Conservation (phyloP, 768 basidiomycete genomes). For the Phlebiopsis flavidoalba region DNA sequence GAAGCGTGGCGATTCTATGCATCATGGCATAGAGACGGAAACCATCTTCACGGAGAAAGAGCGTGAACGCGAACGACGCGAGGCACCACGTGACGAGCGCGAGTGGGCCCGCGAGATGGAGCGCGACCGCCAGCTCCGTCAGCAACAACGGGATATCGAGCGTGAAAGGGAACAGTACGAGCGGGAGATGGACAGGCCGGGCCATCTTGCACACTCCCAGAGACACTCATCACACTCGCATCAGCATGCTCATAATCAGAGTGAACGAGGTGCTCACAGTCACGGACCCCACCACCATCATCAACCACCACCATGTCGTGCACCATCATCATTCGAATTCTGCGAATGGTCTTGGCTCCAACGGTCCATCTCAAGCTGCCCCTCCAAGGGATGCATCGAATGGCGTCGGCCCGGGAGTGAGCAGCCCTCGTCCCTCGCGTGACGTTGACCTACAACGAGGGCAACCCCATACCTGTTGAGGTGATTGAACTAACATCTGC, state of each 20-base stretch:
- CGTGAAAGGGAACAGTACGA: constrained; percentile 17
- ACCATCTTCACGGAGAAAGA: constrained; percentile 20
- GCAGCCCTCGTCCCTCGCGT: constrained; percentile 14
- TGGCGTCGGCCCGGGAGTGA: constrained; percentile 6
- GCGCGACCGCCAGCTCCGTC: constrained; percentile 2
- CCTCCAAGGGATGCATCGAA: neutral
- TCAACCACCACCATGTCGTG: constrained; percentile 31
- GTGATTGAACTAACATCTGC: constrained; percentile 18
- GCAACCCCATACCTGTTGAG: constrained; percentile 21
- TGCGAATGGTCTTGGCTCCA: constrained; percentile 8
- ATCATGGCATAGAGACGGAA: constrained; percentile 13
- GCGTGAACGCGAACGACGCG: constrained; percentile 12
- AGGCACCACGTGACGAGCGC: constrained; percentile 9
- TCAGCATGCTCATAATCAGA: constrained; percentile 11
- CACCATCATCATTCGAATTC: constrained; percentile 21
- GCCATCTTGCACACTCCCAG: constrained; percentile 13
- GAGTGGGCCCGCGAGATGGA: neutral
- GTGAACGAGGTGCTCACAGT: constrained; percentile 11
- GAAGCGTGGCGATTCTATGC: constrained; percentile 12
- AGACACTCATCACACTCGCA: constrained; percentile 17
- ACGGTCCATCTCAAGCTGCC: neutral
- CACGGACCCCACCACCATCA: constrained; percentile 25
- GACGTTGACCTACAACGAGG: constrained; percentile 20
- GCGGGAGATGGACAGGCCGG: constrained; percentile 13
- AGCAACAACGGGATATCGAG: constrained; percentile 8